Conservation (phyloP, 2,329 filamentous ascomycete species). For the Aureobasidium namibiae region DNA sequence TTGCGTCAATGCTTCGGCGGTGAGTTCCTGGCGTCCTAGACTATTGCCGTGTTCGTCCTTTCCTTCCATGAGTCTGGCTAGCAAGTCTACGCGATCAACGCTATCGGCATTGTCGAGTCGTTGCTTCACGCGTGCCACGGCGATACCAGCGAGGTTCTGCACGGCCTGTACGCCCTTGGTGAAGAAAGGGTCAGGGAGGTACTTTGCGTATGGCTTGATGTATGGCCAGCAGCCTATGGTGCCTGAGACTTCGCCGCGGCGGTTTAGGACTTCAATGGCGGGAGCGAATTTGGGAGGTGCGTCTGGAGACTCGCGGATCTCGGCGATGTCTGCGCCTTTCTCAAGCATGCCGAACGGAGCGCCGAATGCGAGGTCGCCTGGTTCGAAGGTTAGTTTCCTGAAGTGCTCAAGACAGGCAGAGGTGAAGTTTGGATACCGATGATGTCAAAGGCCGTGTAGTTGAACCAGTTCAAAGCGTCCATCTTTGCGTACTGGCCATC, state of each 20-base stretch:
- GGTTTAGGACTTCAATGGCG: conserved; percentile 82
- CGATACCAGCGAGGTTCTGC: conserved; percentile 76
- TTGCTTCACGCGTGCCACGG: conserved; percentile 69
- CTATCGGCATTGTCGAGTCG: conserved; percentile 59
- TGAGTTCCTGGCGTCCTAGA: conserved; percentile 70
- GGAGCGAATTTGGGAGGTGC: conserved; percentile 59
- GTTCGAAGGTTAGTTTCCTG: conserved; percentile 20
- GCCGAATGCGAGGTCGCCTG: conserved; percentile 60
- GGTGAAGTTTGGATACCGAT: no score
- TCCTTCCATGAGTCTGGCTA: conserved; percentile 77
- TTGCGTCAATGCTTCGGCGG: conserved; percentile 82
- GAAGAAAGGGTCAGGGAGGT: conserved; percentile 77
- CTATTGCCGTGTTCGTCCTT: conserved; percentile 70
- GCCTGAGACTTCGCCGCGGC: conserved; percentile 72
- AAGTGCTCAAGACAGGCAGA: no score
- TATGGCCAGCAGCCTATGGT: conserved; percentile 66
- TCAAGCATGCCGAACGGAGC: conserved; percentile 77
- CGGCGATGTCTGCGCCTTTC: conserved; percentile 66
- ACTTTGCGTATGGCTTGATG: conserved; percentile 72
- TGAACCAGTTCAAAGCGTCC: conserved; percentile 75
- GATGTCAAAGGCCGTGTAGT: conserved; percentile 55
- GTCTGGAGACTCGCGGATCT: conserved; percentile 56
- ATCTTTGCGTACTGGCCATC: conserved; percentile 52
- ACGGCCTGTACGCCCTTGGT: conserved; percentile 64
- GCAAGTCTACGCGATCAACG: conserved; percentile 65